Conservation (phyloP, 495 filamentous ascomycete species). For the Chaetomium fimeti region DNA sequence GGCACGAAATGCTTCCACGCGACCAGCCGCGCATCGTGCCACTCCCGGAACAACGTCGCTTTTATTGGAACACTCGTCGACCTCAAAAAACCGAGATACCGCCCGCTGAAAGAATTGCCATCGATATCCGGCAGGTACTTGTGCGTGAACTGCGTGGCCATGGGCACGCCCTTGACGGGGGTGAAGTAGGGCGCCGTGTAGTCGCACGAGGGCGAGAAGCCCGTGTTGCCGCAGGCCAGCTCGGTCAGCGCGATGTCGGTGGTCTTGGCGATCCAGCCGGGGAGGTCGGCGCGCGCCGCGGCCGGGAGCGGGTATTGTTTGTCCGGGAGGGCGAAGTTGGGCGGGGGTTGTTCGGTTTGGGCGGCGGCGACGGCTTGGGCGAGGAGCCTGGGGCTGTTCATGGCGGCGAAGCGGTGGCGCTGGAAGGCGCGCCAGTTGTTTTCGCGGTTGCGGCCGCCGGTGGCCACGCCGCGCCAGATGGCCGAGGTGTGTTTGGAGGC, state of each 20-base stretch:
- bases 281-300: conserved; percentile 20
- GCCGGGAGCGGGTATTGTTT: conserved; percentile 34
- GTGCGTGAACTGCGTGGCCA: conserved; percentile 58
- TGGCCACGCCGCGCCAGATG: conserved; percentile 71
- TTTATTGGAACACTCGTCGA: conserved; percentile 66
- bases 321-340: conserved; percentile 42
- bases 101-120: conserved; percentile 71
- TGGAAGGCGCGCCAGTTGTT: conserved; percentile 70
- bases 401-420: conserved; percentile 66
- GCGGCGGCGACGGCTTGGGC: conserved; percentile 35
- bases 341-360: not conserved
- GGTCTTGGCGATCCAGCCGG: conserved; percentile 41
- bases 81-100: conserved; percentile 66
- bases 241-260: conserved; percentile 46
- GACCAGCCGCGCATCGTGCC: conserved; percentile 68
- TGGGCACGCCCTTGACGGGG: conserved; percentile 37
- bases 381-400: conserved; percentile 65
- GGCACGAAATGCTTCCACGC: conserved; percentile 79
- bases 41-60: conserved; percentile 71
- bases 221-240: conserved; percentile 39
- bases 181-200: conserved; percentile 52
- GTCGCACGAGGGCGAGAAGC: conserved; percentile 35
- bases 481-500: conserved; percentile 53
- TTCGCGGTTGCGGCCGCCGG: conserved; percentile 62
- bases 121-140: conserved; percentile 69